These are phyloP conservation scores for Volutella citrinella DNA, from an alignment of 2,329 filamentous ascomycete genomes.

Conservation along the genomic window DNA sequence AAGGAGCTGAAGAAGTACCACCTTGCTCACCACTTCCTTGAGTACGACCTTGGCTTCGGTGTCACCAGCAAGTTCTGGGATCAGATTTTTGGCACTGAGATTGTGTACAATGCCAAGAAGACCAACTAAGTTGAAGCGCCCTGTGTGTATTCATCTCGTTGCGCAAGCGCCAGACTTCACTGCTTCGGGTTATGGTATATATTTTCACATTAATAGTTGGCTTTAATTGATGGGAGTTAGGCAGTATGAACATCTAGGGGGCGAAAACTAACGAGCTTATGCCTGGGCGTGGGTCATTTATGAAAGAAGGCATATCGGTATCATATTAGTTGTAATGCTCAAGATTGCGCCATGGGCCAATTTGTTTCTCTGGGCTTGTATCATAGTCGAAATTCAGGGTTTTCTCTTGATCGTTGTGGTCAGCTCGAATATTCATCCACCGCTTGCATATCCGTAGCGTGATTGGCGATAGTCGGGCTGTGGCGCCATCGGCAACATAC, in stretches of 20 bases:
- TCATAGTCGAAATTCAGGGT: too few species aligned
- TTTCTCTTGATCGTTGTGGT: too few species aligned
- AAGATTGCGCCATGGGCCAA: too few species aligned
- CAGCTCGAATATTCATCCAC: too few species aligned
- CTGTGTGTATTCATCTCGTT: slow-evolving; percentile 3
- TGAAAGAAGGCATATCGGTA: slow-evolving; percentile 19
- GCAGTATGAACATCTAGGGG: slow-evolving; percentile 13
- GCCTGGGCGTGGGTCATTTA: slow-evolving; percentile 22
- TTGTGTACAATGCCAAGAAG: slow-evolving; percentile 42
- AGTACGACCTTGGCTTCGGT: slow-evolving; percentile 96
- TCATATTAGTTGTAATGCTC: slow-evolving; percentile 23
- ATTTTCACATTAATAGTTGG: slow-evolving; percentile 11
- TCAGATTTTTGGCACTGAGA: slow-evolving; percentile 82
- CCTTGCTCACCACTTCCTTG: slow-evolving; percentile 93
- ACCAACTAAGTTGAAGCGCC: slow-evolving; percentile 25
- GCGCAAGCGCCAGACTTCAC: slow-evolving; percentile 1
- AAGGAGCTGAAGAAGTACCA: slow-evolving; percentile 95
- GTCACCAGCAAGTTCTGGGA: slow-evolving; percentile 98
- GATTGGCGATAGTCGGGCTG: too few species aligned
- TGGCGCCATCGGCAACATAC: too few species aligned
- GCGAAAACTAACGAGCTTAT: slow-evolving; percentile 25
- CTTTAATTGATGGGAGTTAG: slow-evolving; percentile 18
- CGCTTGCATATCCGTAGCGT: too few species aligned
- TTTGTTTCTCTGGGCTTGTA: too few species aligned
- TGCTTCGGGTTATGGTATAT: slow-evolving; percentile 15